Evolutionary conservation across 768 basidiomycete species (phyloP), one percentile per base, ranked within the genome.

Genomic region (Harrya chromipes): DNA sequence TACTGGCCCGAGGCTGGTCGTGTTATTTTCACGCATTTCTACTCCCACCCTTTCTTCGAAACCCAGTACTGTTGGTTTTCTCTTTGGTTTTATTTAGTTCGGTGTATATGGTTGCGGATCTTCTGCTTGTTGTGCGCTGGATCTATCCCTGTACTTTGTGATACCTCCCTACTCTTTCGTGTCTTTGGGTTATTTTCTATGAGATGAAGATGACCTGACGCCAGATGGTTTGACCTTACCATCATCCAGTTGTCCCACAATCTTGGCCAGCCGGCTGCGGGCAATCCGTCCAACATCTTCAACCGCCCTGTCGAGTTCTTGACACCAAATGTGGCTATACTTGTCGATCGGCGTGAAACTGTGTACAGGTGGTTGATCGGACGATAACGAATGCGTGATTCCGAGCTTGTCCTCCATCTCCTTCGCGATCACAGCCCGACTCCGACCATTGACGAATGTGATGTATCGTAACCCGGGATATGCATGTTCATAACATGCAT

Each of bases 391-490:
- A 63, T 79, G 81, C 42, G 68, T 62, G 13, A 83, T 62, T 4
- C 71, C 75, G 29, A 94, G 70, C 46, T 73, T 74, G 49, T 73
- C 74, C 66, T 94, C 90, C 78, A 97, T 86, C 71, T 94, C 90
- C 56, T 81, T 75, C 34, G 81, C 84, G 57, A 97, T 84, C 40
- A 66, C 76, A 29, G 77, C 77, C 34, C 92, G 74, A 52, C 80
- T 79, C 50, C 93, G 79, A 29, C 90, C 90, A 60, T 93, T 91
- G 35, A 95, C 94, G 61, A 94, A 97, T 6, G 91, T 94, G 70
- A 97, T 90, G 62, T 92, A 95, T 17, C 88, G 78, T 55, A 97
- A 64, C 4, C 86, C 83, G 0, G 86, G 82, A 60, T 85, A 95
- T 46, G 70, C 70, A 24, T 63, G 70, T 63, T 94, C 90, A 61